These are phyloP conservation scores for Fonsecaea multimorphosa DNA, from an alignment of 2,329 filamentous ascomycete species.

Conservation along the genomic window DNA sequence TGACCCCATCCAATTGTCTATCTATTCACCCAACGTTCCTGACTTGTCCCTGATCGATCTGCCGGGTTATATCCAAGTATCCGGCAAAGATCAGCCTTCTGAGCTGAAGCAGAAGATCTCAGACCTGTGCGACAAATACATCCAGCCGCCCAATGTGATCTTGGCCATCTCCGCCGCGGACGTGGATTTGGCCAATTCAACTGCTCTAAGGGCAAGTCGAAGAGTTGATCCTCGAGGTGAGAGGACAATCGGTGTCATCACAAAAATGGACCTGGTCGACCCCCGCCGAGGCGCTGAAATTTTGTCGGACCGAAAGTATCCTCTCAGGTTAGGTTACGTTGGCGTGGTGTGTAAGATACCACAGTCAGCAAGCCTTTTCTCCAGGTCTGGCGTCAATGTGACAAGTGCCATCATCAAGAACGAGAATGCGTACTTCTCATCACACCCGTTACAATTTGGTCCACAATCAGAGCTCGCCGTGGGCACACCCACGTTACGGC, in stretches of 20 bases:
- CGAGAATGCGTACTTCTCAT: constrained; percentile 83
- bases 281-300: constrained; percentile 77
- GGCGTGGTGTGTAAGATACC: constrained; percentile 90
- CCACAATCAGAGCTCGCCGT: constrained; percentile 73
- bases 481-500: constrained; percentile 84
- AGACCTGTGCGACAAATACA: constrained; percentile 97
- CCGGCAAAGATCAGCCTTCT: constrained; percentile 84
- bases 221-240: constrained; percentile 93
- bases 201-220: constrained; percentile 84
- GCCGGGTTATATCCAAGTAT: constrained; percentile 96
- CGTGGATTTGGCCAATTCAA: constrained; percentile 95
- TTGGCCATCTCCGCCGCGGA: constrained; percentile 96
- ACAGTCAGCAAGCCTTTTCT: constrained; percentile 73
- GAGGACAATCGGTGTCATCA: constrained; percentile 96
- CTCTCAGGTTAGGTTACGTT: constrained; percentile 91
- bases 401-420: constrained; percentile 83
- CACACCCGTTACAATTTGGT: constrained; percentile 81
- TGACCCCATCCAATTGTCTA: constrained; percentile 93
- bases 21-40: constrained; percentile 93
- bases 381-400: constrained; percentile 79
- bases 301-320: constrained; percentile 88
- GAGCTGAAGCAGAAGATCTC: constrained; percentile 95
- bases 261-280: constrained; percentile 98
- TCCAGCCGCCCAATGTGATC: constrained; percentile 93
- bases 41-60: constrained; percentile 95